A percentile compares a stretch with the other conserved stretches of the same genome.
phyloP scores from a whole-genome alignment of 805 yeast genomes.

The Candida insectorum region DNA sequence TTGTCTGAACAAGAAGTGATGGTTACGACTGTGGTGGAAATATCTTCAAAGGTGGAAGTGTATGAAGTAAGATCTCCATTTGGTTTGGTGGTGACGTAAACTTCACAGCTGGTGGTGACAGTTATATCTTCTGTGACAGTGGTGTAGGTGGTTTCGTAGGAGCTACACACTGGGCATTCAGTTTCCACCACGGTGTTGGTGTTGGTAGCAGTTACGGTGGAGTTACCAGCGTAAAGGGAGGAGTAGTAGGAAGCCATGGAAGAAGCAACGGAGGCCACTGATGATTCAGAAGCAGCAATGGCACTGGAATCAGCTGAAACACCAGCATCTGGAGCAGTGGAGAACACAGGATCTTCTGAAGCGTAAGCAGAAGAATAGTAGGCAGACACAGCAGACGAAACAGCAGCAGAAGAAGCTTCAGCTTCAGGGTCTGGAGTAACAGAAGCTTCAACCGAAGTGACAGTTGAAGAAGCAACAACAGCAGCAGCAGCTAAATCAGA shows the following conservation, averaged over 20 bases:
- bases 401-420: constrained; percentile 7
- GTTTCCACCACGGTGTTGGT: constrained; percentile 4
- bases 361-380: constrained; percentile 26
- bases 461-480: constrained; percentile 18
- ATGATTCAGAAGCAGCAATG: constrained; percentile 20
- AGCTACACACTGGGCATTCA: constrained; percentile 10
- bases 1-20: constrained; percentile 33
- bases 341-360: background rate
- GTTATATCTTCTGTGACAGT: constrained; percentile 4
- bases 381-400: constrained; percentile 21
- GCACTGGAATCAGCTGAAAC: constrained; percentile 2
- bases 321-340: constrained; percentile 1
- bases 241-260: constrained; percentile 1
- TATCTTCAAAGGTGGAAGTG: constrained; percentile 6
- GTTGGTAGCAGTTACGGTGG: constrained; percentile 4
- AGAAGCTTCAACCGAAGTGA: constrained; percentile 18
- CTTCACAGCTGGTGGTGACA: constrained; percentile 12
- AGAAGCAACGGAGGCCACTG: constrained; percentile 13
- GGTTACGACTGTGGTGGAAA: constrained; percentile 28
- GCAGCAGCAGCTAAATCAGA: constrained; percentile 4
- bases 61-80: constrained; percentile 6
- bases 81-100: constrained; percentile 9
- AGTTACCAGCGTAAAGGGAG: background rate
- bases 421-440: background rate
- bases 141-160: constrained; percentile 11